Percentiles rank a stretch among this genome's conserved stretches.
phyloP scores from a whole-genome alignment of 2,329 filamentous ascomycete genomes.

The Aspergillus transmontanensis region DNA sequence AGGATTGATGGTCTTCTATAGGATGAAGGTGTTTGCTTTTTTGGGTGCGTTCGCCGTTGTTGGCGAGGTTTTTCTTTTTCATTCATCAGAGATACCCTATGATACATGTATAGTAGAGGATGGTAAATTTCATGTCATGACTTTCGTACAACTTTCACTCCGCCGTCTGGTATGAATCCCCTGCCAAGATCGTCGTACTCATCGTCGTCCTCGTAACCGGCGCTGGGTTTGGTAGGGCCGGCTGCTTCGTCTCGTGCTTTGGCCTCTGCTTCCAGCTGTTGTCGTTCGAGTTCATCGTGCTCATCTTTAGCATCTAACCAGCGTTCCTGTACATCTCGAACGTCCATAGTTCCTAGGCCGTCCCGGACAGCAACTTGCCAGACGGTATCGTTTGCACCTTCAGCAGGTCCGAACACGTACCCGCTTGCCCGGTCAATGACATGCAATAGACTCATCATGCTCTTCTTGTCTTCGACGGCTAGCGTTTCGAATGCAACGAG shows the following conservation, averaged over 20 bases:
- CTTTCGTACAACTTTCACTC: slow-evolving; percentile 73
- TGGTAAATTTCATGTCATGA: slow-evolving; percentile 42
- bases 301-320: slow-evolving; percentile 92
- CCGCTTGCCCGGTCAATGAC: slow-evolving; percentile 90
- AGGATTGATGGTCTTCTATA: slow-evolving; percentile 16
- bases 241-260: slow-evolving; percentile 49
- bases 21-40: background rate
- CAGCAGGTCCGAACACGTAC: slow-evolving; percentile 86
- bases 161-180: slow-evolving; percentile 57
- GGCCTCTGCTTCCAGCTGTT: slow-evolving; percentile 74
- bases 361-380: slow-evolving; percentile 94
- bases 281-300: slow-evolving; percentile 77
- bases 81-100: slow-evolving; percentile 31
- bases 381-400: slow-evolving; percentile 93
- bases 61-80: slow-evolving; percentile 14
- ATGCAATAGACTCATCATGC: slow-evolving; percentile 88
- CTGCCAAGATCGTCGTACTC: slow-evolving; percentile 22
- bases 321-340: slow-evolving; percentile 88
- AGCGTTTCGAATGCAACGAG: slow-evolving; percentile 91
- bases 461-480: slow-evolving; percentile 94
- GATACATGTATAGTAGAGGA: slow-evolving; percentile 26
- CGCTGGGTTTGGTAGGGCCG: slow-evolving; percentile 28
- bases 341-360: slow-evolving; percentile 70
- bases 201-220: slow-evolving; percentile 38
- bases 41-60: slow-evolving; percentile 17